A percentile compares a stretch with the other conserved stretches of the same genome.
phyloP scores from a whole-genome alignment of 176 grass and related monocot genomes.

The Lolium multiflorum region DNA sequence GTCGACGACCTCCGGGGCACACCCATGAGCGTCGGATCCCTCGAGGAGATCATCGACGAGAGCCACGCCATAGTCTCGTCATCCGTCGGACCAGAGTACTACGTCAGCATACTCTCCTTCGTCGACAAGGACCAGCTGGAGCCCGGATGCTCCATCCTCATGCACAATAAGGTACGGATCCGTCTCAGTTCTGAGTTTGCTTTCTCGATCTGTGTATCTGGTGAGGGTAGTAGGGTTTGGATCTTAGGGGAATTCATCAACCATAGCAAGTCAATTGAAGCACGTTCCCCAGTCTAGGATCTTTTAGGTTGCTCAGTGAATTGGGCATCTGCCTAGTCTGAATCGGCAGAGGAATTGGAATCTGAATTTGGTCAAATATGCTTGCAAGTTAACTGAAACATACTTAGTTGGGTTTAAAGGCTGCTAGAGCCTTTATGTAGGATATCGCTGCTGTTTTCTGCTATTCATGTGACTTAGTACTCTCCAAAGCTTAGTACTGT shows the following conservation, averaged over 20 bases:
- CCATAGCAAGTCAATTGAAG: background rate
- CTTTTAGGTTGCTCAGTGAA: background rate
- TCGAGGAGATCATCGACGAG: too few relatives aligned
- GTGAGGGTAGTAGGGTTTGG: too few relatives aligned
- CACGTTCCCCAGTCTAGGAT: background rate
- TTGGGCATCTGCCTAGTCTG: background rate
- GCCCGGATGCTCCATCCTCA: constrained; percentile 52
- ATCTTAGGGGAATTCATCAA: background rate
- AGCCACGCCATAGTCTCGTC: too few relatives aligned
- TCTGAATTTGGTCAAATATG: background rate
- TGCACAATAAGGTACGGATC: too few relatives aligned
- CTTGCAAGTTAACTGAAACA: background rate
- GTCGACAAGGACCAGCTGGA: background rate
- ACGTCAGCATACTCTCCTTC: too few relatives aligned
- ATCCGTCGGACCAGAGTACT: too few relatives aligned
- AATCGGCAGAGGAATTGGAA: background rate
- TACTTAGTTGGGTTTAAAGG: too few relatives aligned
- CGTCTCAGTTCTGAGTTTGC: too few relatives aligned
- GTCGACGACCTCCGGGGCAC: too few relatives aligned
- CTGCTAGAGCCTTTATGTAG: too few relatives aligned
- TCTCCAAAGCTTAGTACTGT: background rate
- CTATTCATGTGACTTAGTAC: background rate
- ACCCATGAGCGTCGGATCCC: too few relatives aligned
- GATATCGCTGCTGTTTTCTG: background rate
- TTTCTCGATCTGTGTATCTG: too few relatives aligned